Conservation (phyloP, 148 eudicot genomes). For the Arbutus unedo region DNA sequence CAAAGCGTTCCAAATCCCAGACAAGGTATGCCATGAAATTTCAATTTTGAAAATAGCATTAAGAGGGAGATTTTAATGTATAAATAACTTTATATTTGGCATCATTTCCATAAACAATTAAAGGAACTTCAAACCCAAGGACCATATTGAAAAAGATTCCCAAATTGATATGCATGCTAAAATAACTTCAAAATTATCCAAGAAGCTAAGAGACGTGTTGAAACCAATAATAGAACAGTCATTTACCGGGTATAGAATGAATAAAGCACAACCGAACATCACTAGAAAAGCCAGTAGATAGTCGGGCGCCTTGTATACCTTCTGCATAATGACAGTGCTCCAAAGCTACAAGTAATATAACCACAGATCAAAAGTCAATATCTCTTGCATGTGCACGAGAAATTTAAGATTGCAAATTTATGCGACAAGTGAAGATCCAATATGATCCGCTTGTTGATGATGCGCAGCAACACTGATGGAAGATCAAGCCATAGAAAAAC, state of each 20-base stretch:
- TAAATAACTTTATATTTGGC: too few species aligned
- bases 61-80: too few species aligned
- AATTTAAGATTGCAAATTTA: neutral
- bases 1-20: too few species aligned
- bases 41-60: too few species aligned
- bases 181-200: too few species aligned
- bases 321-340: constrained; percentile 93
- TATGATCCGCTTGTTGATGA: neutral
- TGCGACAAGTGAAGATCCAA: neutral
- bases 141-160: too few species aligned
- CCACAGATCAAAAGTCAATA: neutral
- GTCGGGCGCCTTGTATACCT: constrained; percentile 80
- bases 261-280: constrained; percentile 80
- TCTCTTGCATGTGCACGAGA: neutral
- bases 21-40: too few species aligned
- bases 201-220: neutral
- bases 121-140: too few species aligned
- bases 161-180: too few species aligned
- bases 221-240: neutral
- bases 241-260: constrained; percentile 80
- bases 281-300: constrained; percentile 80
- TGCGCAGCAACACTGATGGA: neutral
- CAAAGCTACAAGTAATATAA: constrained; percentile 56
- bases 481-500: neutral
- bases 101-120: too few species aligned